These are phyloP conservation scores for Ceratocystis destructans DNA, from an alignment of 2,329 filamentous ascomycete species.

Conservation along the genomic window DNA sequence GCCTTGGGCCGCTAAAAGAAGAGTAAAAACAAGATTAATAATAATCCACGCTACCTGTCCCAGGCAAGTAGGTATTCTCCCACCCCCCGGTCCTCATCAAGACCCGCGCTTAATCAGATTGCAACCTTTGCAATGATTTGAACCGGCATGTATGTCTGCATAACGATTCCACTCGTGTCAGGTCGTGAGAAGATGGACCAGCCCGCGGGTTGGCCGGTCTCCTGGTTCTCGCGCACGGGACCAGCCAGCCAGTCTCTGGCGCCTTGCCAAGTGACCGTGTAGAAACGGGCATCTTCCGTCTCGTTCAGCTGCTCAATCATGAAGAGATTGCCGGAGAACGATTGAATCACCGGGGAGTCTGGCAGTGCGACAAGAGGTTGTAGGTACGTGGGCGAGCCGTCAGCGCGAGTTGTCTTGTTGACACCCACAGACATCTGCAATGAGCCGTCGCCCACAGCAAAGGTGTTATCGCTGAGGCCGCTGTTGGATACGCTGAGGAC, in stretches of 20 bases:
- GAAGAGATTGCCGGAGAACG: constrained; percentile 5
- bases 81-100: neutral
- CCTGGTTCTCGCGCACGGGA: neutral
- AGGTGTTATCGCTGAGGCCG: neutral
- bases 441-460: neutral
- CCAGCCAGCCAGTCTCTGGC: constrained; percentile 13
- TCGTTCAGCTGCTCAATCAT: neutral
- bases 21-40: neutral
- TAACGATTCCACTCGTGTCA: neutral
- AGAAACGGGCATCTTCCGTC: neutral
- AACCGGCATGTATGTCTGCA: constrained; percentile 9
- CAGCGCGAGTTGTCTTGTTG: constrained; percentile 1
- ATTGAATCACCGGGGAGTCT: neutral
- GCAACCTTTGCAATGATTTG: constrained; percentile 15
- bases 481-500: constrained; percentile 10
- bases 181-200: constrained; percentile 10
- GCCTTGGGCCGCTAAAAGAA: constrained; percentile 3
- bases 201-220: neutral
- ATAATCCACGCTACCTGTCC: neutral
- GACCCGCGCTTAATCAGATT: neutral
- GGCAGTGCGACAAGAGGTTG: neutral
- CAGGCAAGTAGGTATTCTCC: neutral
- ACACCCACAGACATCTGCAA: constrained; percentile 4
- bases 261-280: constrained; percentile 8
- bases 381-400: neutral